Evolutionary conservation across 768 basidiomycete genomes (phyloP).

Genomic region (Suillus brevipes): DNA sequence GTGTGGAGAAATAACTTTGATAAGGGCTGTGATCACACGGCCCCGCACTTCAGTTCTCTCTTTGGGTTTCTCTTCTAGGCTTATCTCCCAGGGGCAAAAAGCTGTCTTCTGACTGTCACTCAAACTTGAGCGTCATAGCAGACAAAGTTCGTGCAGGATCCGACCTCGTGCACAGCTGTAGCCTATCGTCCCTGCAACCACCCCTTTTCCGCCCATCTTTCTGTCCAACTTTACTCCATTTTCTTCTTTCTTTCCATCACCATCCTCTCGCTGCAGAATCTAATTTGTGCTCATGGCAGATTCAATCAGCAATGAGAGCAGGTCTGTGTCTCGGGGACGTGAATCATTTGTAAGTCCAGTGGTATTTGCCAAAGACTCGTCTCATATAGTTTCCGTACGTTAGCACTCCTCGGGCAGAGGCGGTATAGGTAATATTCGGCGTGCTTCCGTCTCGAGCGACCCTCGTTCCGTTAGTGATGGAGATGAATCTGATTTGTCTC

Average conservation of each 20-base stretch:
- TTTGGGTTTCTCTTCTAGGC: not conserved
- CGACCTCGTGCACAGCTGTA: slow-evolving; percentile 7
- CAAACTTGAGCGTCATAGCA: not conserved
- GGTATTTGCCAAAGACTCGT: not conserved
- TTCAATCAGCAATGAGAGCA: slow-evolving; percentile 28
- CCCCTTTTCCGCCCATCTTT: not conserved
- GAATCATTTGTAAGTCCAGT: slow-evolving; percentile 51
- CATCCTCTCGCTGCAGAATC: not conserved
- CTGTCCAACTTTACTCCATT: slow-evolving; percentile 1
- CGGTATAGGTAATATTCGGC: slow-evolving; percentile 67
- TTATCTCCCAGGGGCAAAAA: slow-evolving; percentile 6
- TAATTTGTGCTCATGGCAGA: slow-evolving; percentile 25
- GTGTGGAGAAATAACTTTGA: slow-evolving; percentile 3
- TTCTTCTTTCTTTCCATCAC: not conserved
- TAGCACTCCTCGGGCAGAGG: slow-evolving; percentile 67
- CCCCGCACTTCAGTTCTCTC: not conserved
- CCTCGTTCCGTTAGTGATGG: slow-evolving; percentile 42
- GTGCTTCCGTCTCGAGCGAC: slow-evolving; percentile 47
- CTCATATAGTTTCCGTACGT: not conserved
- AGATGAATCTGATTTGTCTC: slow-evolving; percentile 52
- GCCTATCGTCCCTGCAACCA: not conserved
- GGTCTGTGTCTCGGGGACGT: slow-evolving; percentile 59
- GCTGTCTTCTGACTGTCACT: not conserved
- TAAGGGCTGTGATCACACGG: slow-evolving; percentile 5
- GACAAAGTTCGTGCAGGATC: slow-evolving; percentile 4